These are phyloP conservation scores for Allium sativum DNA, from an alignment of 106 monocot genomes.

Conservation along the genomic window DNA sequence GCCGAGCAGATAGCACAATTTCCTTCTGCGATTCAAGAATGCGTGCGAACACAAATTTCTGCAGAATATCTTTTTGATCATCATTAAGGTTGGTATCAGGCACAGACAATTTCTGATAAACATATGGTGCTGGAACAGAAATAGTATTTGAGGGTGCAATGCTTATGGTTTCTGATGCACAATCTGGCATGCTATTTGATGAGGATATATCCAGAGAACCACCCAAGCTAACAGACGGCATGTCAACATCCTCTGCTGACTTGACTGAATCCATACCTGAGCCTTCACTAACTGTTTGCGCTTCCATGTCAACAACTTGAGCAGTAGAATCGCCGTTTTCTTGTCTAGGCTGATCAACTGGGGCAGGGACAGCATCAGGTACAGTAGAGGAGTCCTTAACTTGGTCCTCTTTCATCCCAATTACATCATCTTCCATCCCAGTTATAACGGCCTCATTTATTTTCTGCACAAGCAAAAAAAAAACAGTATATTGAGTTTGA, in stretches of 20 bases:
- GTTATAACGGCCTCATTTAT: no score
- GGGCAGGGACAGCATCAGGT: constrained; percentile 8
- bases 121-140: constrained; percentile 20
- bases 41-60: constrained; percentile 58
- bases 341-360: constrained; percentile 8
- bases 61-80: constrained; percentile 77
- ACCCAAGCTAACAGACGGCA: neutral
- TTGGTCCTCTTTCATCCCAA: constrained; percentile 8
- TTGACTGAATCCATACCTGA: constrained; percentile 42
- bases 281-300: constrained; percentile 28
- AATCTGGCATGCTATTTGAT: constrained; percentile 22
- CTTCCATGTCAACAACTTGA: constrained; percentile 15
- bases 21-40: constrained; percentile 75
- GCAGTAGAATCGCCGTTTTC: constrained; percentile 15
- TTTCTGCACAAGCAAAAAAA: no score
- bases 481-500: no score
- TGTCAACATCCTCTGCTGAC: constrained; percentile 30
- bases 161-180: constrained; percentile 35
- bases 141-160: constrained; percentile 14
- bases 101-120: constrained; percentile 64
- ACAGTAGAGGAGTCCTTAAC: constrained; percentile 9
- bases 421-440: constrained; percentile 3
- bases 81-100: constrained; percentile 45
- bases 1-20: constrained; percentile 40
- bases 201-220: constrained; percentile 29